These are phyloP conservation scores for Penicillium verrucosum DNA, from an alignment of 2,329 filamentous ascomycete species.

Conservation along the genomic window DNA sequence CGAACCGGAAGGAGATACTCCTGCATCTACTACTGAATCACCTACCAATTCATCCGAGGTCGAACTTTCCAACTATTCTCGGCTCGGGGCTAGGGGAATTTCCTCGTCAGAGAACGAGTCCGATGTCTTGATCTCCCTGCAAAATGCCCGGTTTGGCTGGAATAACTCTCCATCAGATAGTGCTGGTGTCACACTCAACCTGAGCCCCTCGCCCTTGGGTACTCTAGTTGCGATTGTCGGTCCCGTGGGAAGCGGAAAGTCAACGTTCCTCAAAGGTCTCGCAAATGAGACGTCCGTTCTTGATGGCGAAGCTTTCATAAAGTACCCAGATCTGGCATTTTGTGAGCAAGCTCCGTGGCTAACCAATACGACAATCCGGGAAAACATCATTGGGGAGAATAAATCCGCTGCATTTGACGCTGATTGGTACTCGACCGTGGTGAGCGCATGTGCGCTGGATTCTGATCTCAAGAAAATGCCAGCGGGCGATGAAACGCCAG, in stretches of 20 bases:
- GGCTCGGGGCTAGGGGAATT: no score
- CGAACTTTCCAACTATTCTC: no score
- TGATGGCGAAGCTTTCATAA: conserved; percentile 13
- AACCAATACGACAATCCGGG: conserved; percentile 26
- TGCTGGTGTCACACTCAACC: background rate
- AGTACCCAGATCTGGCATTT: conserved; percentile 22
- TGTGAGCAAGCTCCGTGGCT: conserved; percentile 30
- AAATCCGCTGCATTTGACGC: conserved; percentile 8
- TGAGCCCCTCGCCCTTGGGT: conserved; percentile 15
- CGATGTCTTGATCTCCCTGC: background rate
- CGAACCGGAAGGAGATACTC: no score
- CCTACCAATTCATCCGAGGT: no score
- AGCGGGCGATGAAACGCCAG: conserved; percentile 32
- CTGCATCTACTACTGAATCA: no score
- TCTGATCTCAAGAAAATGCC: conserved; percentile 29
- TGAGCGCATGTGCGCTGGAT: conserved; percentile 25
- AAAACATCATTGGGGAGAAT: conserved; percentile 29
- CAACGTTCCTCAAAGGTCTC: conserved; percentile 40
- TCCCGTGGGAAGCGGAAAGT: conserved; percentile 50
- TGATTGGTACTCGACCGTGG: conserved; percentile 15
- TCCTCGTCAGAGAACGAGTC: no score
- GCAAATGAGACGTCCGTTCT: conserved; percentile 29
- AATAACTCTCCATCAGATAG: background rate
- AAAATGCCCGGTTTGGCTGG: conserved; percentile 12
- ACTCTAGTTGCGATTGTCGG: conserved; percentile 42